These are phyloP conservation scores for Wickerhamomyces queroliae DNA, from an alignment of 805 yeast genomes.

Conservation along the genomic window DNA sequence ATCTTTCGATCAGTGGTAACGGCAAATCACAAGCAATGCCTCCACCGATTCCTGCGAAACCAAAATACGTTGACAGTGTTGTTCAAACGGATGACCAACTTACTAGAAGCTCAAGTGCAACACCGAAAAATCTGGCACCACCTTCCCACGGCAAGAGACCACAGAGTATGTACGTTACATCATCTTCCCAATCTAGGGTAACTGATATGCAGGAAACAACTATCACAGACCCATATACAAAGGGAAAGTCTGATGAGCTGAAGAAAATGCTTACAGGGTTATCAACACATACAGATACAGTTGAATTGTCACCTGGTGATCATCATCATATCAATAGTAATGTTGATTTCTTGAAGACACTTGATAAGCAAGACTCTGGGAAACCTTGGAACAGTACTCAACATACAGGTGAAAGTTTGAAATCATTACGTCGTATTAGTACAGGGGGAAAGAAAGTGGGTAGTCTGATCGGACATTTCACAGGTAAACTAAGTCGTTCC, in stretches of 20 bases:
- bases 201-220: slow-evolving; percentile 6
- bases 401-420: slow-evolving; percentile 27
- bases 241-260: slow-evolving; percentile 10
- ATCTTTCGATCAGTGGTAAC: slow-evolving; percentile 8
- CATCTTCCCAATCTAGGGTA: slow-evolving; percentile 6
- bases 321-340: slow-evolving; percentile 26
- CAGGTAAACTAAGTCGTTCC: slow-evolving; percentile 20
- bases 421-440: slow-evolving; percentile 22
- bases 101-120: neutral
- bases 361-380: slow-evolving; percentile 31
- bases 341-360: slow-evolving; percentile 30
- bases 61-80: slow-evolving; percentile 22
- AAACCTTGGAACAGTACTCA: slow-evolving; percentile 23
- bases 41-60: slow-evolving; percentile 11
- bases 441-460: slow-evolving; percentile 19
- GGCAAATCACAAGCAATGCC: neutral
- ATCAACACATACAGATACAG: slow-evolving; percentile 10
- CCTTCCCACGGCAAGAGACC: slow-evolving; percentile 23
- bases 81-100: slow-evolving; percentile 19
- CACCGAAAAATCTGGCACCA: neutral
- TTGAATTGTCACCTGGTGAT: slow-evolving; percentile 20
- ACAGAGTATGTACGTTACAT: slow-evolving; percentile 30
- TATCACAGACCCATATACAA: neutral
- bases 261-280: slow-evolving; percentile 24
- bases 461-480: slow-evolving; percentile 19